Conservation (phyloP, 331 rosid genomes). For the Rosa hybrid region DNA sequence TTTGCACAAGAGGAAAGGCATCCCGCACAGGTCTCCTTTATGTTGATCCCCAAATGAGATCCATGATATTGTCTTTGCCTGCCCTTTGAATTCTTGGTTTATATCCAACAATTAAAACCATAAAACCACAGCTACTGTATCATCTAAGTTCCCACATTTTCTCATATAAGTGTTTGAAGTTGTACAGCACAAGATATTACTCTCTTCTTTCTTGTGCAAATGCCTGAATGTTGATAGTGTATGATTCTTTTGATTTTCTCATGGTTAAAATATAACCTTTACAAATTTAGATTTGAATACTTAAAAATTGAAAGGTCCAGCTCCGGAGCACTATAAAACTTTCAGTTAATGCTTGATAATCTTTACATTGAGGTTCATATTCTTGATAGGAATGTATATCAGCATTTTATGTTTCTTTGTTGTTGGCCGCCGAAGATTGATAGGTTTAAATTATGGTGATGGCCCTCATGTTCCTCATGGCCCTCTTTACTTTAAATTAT, state of each 20-base stretch:
- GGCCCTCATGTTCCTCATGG: conserved; percentile 19
- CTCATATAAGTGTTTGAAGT: conserved; percentile 13
- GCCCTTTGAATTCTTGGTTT: conserved; percentile 11
- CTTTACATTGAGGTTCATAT: background rate
- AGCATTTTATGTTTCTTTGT: background rate
- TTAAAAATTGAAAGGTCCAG: background rate
- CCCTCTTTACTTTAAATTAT: conserved; percentile 19
- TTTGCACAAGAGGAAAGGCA: conserved; percentile 69
- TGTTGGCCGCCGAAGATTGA: conserved; percentile 19
- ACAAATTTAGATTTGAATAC: background rate
- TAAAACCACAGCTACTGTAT: conserved; percentile 18
- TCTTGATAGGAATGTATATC: conserved; percentile 19
- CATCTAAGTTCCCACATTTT: conserved; percentile 17
- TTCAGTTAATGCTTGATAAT: background rate
- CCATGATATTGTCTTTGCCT: conserved; percentile 5
- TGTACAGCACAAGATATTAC: conserved; percentile 26
- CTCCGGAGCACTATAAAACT: background rate
- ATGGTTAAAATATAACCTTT: conserved; percentile 12
- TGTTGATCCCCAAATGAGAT: conserved; percentile 29
- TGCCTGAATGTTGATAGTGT: background rate
- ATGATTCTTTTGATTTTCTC: conserved; percentile 4
- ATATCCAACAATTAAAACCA: conserved; percentile 25
- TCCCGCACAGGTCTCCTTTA: conserved; percentile 65
- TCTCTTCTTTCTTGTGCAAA: background rate
- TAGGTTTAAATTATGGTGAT: conserved; percentile 22